phyloP scores from a whole-genome alignment of 2,329 filamentous ascomycete species.

The Pseudogymnoascus pannorum region DNA sequence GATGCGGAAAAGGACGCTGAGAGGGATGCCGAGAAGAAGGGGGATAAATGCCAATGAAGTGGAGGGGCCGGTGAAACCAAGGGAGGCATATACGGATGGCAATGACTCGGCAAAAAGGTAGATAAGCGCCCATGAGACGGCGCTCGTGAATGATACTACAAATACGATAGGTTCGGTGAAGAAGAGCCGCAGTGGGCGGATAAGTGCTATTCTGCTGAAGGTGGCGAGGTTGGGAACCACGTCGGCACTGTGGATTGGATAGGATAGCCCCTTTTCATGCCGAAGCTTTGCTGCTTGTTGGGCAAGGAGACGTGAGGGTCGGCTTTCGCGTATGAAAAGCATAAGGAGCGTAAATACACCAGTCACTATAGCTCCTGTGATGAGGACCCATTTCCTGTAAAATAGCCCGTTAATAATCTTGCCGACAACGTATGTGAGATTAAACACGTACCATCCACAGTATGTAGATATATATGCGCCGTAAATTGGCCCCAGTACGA shows the following conservation, averaged over 20 bases:
- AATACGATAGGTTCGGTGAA: constrained; percentile 41
- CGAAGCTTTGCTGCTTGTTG: constrained; percentile 28
- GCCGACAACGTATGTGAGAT: neutral
- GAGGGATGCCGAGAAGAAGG: constrained; percentile 33
- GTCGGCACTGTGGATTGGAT: constrained; percentile 33
- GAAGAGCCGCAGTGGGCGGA: constrained; percentile 36
- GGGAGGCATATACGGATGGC: constrained; percentile 32
- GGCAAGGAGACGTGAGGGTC: constrained; percentile 37
- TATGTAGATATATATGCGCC: constrained; percentile 34
- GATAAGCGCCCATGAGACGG: constrained; percentile 38
- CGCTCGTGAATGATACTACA: constrained; percentile 33
- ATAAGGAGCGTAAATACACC: constrained; percentile 30
- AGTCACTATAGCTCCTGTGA: constrained; percentile 34
- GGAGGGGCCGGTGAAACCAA: constrained; percentile 29
- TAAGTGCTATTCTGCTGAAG: constrained; percentile 34
- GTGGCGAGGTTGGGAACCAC: constrained; percentile 30
- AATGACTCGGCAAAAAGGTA: constrained; percentile 42
- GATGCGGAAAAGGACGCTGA: constrained; percentile 37
- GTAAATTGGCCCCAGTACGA: constrained; percentile 38
- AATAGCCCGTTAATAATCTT: neutral
- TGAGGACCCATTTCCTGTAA: constrained; percentile 38
- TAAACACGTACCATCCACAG: constrained; percentile 29
- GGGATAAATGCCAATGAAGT: constrained; percentile 36
- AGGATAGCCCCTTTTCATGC: constrained; percentile 21
- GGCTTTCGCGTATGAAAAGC: constrained; percentile 35